These are phyloP conservation scores for Daldinia childiae DNA, from an alignment of 495 filamentous ascomycete species.

Conservation along the genomic window DNA sequence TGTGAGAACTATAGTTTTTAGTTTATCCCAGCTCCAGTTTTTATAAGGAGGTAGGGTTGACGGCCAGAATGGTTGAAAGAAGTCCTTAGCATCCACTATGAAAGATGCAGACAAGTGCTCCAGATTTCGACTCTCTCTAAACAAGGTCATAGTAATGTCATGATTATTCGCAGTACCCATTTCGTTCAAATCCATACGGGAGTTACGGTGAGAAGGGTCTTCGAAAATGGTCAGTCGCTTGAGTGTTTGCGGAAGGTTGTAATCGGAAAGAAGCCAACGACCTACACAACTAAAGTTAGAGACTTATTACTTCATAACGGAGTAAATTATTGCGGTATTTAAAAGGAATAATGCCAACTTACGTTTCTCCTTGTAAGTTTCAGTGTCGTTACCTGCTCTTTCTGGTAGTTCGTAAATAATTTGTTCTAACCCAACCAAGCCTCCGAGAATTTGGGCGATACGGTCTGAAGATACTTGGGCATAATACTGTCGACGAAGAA, in stretches of 20 bases:
- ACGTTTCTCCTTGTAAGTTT: background rate
- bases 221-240: background rate
- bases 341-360: background rate
- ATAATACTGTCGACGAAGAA: constrained; percentile 10
- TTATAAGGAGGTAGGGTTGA: background rate
- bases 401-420: constrained; percentile 9
- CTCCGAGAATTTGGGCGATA: background rate
- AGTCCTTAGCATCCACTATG: constrained; percentile 36
- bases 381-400: background rate
- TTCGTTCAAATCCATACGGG: background rate
- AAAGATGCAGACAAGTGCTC: constrained; percentile 40
- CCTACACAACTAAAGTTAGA: background rate
- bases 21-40: background rate
- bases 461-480: background rate
- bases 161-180: background rate
- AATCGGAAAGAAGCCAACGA: background rate
- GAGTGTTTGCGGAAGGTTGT: background rate
- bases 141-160: background rate
- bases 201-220: background rate
- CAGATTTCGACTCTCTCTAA: constrained; percentile 3
- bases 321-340: no score
- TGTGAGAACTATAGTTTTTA: background rate
- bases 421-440: constrained; percentile 1
- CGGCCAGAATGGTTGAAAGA: constrained; percentile 23
- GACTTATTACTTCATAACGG: background rate